Base-by-base conservation (phyloP, 345 rosid species). In the Linum lewisii region DNA sequence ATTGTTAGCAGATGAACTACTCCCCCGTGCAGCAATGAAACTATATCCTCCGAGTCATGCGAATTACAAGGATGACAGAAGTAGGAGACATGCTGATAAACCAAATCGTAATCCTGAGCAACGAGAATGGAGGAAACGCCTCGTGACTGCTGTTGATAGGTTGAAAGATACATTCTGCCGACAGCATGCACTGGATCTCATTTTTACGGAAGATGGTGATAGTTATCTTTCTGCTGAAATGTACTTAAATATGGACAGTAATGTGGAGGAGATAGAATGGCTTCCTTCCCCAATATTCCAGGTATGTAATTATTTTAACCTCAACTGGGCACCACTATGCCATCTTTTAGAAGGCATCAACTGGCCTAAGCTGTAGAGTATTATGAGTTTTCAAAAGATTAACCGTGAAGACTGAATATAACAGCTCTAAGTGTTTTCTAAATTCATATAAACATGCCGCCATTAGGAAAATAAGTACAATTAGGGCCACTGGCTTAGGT, bases 11-110 rank as follows among this genome's bases (percentile, higher is more conserved):
- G 97, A 90, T 69, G 99, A 94, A 68, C 75, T 94, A 42, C 93
- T 94, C 51, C 99, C 99, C 21, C 95, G 99, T 67, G 99, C 99
- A 44, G 96, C 97, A 63, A 82, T 84, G 93, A 94, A 87, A 69
- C 90, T 94, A 25, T 80, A 96, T 65, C 83, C 91, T 64, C 54
- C 68, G 19, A 75, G 69, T 70, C 94, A 83, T 60, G 67, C 69
- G 56, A 78, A 68, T 78, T 64, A 82, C 65, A 82, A 73, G 74
- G 89, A 87, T 63, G 97, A 87, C 59, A 45, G 71, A 45, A 81
- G 75, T 54, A 79, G 89, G 71, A 85, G 90, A 74, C 80, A 87
- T 49, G 42, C 54, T 50, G 99, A 94, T 76, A 84, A 92, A 78
- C 96, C 89, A 74, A 94, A 84, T 63, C 97, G 99, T 67, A 80